Evolutionary conservation across 352 stramenopile species (phyloP).

Genomic region (Pythium pectinolyticum): DNA sequence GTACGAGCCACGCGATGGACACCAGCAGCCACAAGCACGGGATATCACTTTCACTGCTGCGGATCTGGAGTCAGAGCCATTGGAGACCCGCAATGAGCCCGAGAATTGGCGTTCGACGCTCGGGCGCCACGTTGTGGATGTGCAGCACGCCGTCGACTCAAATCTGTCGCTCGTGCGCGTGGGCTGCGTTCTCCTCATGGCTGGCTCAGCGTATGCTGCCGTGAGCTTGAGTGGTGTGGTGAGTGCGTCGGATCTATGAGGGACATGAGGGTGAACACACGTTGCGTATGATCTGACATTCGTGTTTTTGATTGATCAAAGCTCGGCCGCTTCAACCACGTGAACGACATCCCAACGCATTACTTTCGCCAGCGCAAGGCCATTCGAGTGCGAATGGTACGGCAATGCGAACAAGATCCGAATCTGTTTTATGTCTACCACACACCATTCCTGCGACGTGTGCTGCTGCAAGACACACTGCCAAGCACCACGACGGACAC

Average conservation of each 20-base stretch:
- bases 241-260: no score
- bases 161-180: constrained; percentile 70
- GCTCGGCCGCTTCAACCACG: constrained; percentile 48
- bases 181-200: constrained; percentile 47
- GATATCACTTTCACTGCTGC: no score
- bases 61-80: no score
- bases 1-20: background rate
- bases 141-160: constrained; percentile 54
- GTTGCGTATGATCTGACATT: background rate
- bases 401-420: constrained; percentile 60
- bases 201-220: constrained; percentile 39
- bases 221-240: constrained; percentile 63
- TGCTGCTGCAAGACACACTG: constrained; percentile 57
- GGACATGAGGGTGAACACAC: no score
- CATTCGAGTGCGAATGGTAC: constrained; percentile 68
- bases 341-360: constrained; percentile 64
- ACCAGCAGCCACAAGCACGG: no score
- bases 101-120: constrained; percentile 27
- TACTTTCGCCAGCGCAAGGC: constrained; percentile 70
- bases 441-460: constrained; percentile 63
- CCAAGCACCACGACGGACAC: constrained; percentile 31
- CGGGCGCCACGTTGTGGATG: constrained; percentile 4
- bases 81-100: no score
- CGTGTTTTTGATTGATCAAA: constrained; percentile 11
- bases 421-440: constrained; percentile 86